These are phyloP conservation scores for Polychaeton citri DNA, from an alignment of 2,329 filamentous ascomycete species.

Conservation along the genomic window DNA sequence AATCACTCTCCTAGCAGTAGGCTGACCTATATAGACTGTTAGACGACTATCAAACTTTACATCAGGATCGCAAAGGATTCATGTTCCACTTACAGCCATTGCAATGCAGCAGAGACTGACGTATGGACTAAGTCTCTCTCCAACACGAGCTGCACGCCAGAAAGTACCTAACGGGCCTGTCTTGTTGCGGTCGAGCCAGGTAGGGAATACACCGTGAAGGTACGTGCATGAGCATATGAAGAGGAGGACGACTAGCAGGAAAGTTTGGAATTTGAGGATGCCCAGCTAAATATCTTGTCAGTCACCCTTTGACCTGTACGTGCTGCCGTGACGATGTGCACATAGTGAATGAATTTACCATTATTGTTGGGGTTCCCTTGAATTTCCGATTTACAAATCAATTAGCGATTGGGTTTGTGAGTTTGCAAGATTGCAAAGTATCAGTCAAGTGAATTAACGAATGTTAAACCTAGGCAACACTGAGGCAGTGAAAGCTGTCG, in stretches of 20 bases:
- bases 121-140: slow-evolving; percentile 86
- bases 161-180: slow-evolving; percentile 68
- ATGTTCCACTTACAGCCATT: slow-evolving; percentile 62
- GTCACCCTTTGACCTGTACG: no score
- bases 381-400: no score
- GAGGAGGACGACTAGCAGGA: slow-evolving; percentile 85
- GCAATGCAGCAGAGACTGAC: slow-evolving; percentile 84
- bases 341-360: no score
- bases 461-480: no score
- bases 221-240: slow-evolving; percentile 95
- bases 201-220: slow-evolving; percentile 76
- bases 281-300: no score
- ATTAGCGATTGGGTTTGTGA: no score
- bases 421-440: no score
- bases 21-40: slow-evolving; percentile 10
- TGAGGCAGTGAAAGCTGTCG: no score
- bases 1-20: slow-evolving; percentile 12
- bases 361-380: no score
- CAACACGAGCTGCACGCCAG: slow-evolving; percentile 90
- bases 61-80: neutral
- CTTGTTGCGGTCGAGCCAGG: slow-evolving; percentile 86
- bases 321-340: no score
- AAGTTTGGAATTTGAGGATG: slow-evolving; percentile 97
- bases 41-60: neutral
- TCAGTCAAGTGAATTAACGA: no score